Percentiles rank a stretch among this genome's conserved stretches.
Conservation (phyloP, 345 rosid species). For the Sonneratia caseolaris region DNA sequence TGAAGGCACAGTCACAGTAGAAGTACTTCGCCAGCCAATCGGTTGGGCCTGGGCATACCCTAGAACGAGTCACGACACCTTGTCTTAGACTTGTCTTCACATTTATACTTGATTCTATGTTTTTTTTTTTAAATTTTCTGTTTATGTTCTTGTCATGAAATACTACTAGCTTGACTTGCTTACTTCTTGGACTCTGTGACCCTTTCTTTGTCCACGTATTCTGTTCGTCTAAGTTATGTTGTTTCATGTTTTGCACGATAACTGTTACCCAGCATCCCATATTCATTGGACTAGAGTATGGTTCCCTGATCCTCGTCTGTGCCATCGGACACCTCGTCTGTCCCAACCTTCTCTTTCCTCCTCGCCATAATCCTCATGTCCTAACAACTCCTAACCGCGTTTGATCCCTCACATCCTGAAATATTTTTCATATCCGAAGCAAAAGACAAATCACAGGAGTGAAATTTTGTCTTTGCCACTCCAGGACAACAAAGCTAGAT, state of each 20-base stretch:
- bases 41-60: no score
- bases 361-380: conserved; percentile 49
- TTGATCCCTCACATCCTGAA: not conserved
- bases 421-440: not conserved
- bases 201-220: no score
- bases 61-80: not conserved
- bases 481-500: conserved; percentile 37
- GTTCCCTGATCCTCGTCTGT: conserved; percentile 77
- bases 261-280: conserved; percentile 56
- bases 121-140: no score
- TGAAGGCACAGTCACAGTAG: no score
- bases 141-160: no score
- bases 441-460: not conserved
- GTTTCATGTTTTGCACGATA: conserved; percentile 26
- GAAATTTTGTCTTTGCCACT: not conserved
- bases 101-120: no score
- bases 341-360: conserved; percentile 60
- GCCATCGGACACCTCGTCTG: conserved; percentile 52
- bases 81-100: not conserved
- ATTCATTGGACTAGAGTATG: conserved; percentile 52
- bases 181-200: not conserved
- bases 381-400: not conserved
- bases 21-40: no score
- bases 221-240: not conserved
- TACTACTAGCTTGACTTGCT: no score